phyloP scores from a whole-genome alignment of 2,329 filamentous ascomycete genomes.

The Talaromyces islandicus region DNA sequence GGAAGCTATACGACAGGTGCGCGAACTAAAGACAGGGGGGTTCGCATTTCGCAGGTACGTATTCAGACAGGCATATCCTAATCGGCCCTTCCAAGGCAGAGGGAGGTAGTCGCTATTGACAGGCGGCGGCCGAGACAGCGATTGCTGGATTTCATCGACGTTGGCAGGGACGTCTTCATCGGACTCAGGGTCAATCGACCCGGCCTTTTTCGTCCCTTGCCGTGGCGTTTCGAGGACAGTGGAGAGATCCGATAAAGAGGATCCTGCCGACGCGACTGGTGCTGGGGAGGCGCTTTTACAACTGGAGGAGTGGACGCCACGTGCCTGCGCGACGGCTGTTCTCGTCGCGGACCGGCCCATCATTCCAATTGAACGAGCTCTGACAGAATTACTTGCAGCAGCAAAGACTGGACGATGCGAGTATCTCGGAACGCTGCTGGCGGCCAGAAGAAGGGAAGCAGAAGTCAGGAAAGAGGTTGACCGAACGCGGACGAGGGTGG shows the following conservation, averaged over 20 bases:
- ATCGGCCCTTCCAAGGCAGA: conserved; percentile 79
- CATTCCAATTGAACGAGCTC: neutral
- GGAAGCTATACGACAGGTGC: conserved; percentile 84
- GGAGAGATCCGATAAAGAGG: conserved; percentile 19
- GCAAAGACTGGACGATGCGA: neutral
- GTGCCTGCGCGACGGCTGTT: conserved; percentile 4
- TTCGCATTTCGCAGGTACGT: conserved; percentile 80
- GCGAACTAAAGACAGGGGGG: conserved; percentile 80
- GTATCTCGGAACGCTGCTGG: neutral
- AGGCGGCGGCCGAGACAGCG: conserved; percentile 61
- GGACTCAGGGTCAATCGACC: conserved; percentile 46
- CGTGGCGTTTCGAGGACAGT: conserved; percentile 20
- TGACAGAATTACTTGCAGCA: neutral
- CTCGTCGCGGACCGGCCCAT: conserved; percentile 8
- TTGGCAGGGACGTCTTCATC: conserved; percentile 48
- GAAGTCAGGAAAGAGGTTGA: neutral
- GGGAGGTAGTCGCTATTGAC: conserved; percentile 80
- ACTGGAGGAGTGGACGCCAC: conserved; percentile 9
- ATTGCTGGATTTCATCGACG: conserved; percentile 54
- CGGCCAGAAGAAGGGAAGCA: neutral
- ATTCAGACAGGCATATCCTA: conserved; percentile 90
- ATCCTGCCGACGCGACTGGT: conserved; percentile 8
- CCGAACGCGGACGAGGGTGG: neutral
- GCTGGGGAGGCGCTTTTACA: neutral
- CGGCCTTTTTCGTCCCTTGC: conserved; percentile 15